These are phyloP conservation scores for Tephrocybe sp. DNA, from an alignment of 768 basidiomycete species.

Conservation along the genomic window DNA sequence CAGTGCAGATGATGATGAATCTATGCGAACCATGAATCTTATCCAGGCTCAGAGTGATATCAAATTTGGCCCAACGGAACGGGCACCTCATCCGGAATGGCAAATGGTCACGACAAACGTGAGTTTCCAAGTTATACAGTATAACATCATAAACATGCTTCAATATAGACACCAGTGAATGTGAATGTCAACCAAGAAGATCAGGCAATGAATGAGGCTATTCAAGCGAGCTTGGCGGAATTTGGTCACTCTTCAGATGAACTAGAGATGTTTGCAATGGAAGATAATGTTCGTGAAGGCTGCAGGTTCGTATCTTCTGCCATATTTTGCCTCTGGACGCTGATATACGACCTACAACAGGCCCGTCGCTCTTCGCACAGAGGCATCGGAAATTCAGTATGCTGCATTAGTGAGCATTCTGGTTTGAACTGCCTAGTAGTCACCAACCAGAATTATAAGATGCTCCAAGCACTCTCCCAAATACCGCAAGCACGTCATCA, in stretches of 20 bases:
- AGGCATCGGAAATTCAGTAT: conserved; percentile 47
- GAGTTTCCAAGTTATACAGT: conserved; percentile 17
- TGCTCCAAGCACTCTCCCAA: conserved; percentile 60
- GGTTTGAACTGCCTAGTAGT: not conserved
- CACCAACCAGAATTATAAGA: conserved; percentile 22
- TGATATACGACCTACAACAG: conserved; percentile 30
- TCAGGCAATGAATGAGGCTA: conserved; percentile 63
- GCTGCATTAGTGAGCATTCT: conserved; percentile 50
- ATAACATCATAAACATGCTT: conserved; percentile 9
- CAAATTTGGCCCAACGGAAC: conserved; percentile 56
- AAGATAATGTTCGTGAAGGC: conserved; percentile 52
- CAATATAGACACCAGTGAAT: conserved; percentile 31
- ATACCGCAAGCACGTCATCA: conserved; percentile 66
- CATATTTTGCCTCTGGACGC: not conserved
- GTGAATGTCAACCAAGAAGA: conserved; percentile 50
- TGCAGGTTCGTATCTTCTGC: conserved; percentile 40
- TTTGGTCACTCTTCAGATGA: conserved; percentile 45
- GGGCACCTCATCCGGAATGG: conserved; percentile 66
- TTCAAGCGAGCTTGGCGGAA: conserved; percentile 66
- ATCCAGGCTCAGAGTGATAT: conserved; percentile 44
- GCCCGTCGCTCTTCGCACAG: conserved; percentile 69
- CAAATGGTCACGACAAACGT: conserved; percentile 70
- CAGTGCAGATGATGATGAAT: conserved; percentile 54
- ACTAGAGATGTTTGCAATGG: conserved; percentile 48
- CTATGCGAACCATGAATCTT: conserved; percentile 50